Evolutionary conservation across 2,329 filamentous ascomycete species (phyloP).

Genomic region (Fusarium xylarioides): DNA sequence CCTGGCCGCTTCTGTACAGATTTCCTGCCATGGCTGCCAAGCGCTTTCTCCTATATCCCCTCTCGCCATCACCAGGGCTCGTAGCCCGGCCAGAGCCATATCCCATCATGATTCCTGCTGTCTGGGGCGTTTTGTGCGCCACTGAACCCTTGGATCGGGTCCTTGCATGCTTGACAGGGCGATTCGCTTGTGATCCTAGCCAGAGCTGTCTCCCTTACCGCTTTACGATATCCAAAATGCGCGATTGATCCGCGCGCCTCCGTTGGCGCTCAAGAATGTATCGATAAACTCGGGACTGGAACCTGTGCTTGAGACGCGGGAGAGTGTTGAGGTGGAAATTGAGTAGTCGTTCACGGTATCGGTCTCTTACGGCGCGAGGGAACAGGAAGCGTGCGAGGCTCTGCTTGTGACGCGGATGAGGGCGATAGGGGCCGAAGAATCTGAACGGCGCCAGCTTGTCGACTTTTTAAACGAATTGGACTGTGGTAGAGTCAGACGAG

Average conservation of each 20-base stretch:
- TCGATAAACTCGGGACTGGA: conserved; percentile 81
- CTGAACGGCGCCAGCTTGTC: conserved; percentile 57
- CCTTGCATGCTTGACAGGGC: conserved; percentile 46
- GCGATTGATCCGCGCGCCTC: conserved; percentile 59
- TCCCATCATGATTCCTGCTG: conserved; percentile 36
- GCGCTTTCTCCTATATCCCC: conserved; percentile 79
- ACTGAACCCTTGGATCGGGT: conserved; percentile 43
- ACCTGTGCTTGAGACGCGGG: conserved; percentile 72
- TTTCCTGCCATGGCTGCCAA: conserved; percentile 72
- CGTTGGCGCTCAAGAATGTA: conserved; percentile 74
- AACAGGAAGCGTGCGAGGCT: conserved; percentile 73
- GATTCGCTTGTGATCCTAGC: conserved; percentile 49
- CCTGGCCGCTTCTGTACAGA: conserved; percentile 64
- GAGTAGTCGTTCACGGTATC: conserved; percentile 72
- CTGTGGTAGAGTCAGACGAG: conserved; percentile 20
- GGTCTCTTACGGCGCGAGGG: conserved; percentile 68
- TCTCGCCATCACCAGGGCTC: conserved; percentile 56
- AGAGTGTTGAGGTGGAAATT: conserved; percentile 79
- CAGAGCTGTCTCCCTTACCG: conserved; percentile 57
- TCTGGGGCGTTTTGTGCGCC: conserved; percentile 44
- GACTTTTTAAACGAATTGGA: not conserved
- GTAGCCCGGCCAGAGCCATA: conserved; percentile 45
- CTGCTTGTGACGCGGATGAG: conserved; percentile 54
- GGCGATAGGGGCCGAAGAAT: conserved; percentile 49
- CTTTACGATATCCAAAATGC: conserved; percentile 55